These are phyloP conservation scores for Babesia ovis DNA, from an alignment of 169 alveolate genomes.

Conservation along the genomic window DNA sequence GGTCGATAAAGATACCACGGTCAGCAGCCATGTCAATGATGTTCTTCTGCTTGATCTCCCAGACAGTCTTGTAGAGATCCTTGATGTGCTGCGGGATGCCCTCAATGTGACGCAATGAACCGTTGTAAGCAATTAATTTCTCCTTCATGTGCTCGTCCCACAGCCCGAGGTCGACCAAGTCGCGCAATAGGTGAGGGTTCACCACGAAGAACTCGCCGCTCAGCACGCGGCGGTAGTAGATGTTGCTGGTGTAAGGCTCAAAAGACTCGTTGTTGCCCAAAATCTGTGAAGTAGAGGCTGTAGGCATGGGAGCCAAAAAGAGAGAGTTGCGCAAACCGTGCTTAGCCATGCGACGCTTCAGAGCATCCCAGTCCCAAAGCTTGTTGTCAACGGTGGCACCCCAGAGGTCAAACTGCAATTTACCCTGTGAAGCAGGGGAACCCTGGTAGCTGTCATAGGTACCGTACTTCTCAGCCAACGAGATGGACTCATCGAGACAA, in stretches of 20 bases:
- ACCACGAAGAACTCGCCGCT: slow-evolving; percentile 97
- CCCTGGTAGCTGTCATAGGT: slow-evolving; percentile 94
- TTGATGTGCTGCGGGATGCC: slow-evolving; percentile 91
- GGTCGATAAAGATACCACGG: slow-evolving; percentile 92
- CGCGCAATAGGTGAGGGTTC: slow-evolving; percentile 95
- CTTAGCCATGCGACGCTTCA: slow-evolving; percentile 85
- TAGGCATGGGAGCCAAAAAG: slow-evolving; percentile 99
- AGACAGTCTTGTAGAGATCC: slow-evolving; percentile 93
- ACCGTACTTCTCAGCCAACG: slow-evolving; percentile 91
- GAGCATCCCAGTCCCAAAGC: slow-evolving; percentile 93
- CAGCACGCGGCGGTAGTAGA: slow-evolving; percentile 96
- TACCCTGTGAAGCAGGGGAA: slow-evolving; percentile 95
- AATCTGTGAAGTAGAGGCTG: slow-evolving; percentile 97
- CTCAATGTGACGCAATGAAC: slow-evolving; percentile 90
- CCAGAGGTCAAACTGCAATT: slow-evolving; percentile 97
- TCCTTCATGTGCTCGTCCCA: slow-evolving; percentile 94
- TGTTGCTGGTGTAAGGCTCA: slow-evolving; percentile 97
- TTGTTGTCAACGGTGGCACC: slow-evolving; percentile 81
- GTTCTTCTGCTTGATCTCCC: slow-evolving; percentile 97
- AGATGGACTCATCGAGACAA: slow-evolving; percentile 92
- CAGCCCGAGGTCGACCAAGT: slow-evolving; percentile 90
- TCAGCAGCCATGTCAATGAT: slow-evolving; percentile 97
- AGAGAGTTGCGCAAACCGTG: slow-evolving; percentile 97
- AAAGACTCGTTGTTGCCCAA: slow-evolving; percentile 97
- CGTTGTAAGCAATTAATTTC: slow-evolving; percentile 93